Evolutionary conservation across 352 stramenopile genomes (phyloP), one percentile per base, ranked within the genome.

Genomic region (Phytophthora megakarya): DNA sequence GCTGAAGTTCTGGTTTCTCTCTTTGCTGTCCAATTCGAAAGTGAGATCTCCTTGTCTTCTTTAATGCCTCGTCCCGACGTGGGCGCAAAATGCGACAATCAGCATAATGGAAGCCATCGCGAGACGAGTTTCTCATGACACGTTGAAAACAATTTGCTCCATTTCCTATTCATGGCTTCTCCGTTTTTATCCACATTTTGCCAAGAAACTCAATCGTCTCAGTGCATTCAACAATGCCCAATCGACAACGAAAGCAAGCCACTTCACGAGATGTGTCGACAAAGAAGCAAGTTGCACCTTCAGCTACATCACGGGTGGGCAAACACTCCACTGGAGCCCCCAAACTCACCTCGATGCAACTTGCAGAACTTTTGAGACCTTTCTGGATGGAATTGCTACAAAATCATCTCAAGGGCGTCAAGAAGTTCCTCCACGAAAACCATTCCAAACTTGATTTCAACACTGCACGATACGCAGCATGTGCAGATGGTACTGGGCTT

Each of bases 341-440:
- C 19, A 80, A 76, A 22, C 65, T 89, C 42, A 89, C 76, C 10
- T 15, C 51, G 5, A 72, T 78, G 38, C 80, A 89, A 22, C 19
- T 75, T 23, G 59, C 62, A 18, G 67, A 72, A 0, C 50, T 88
- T 30, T 59, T 89, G 32, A 80, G 80, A 59, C 66, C 45, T 19
- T 89, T 89, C 43, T 89, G 80, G 80, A 42, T 35, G 16, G 74
- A 84, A 5, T 13, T 88, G 7, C 54, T 86, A 3, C 67, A 82
- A 28, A 84, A 86, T 45, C 76, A 84, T 30, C 6, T 78, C 48
- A 82, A 84, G 45, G 49, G 45, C 10, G 59, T 86, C 19, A 75
- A 66, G 45, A 83, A 81, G 38, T 61, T 78, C 10, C 39, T 88
- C 12, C 44, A 39, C 2, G 74, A 78, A 26, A 73, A 81, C 30